Conservation (phyloP, 2,329 filamentous ascomycete species). For the Pseudogymnoascus sp. region DNA sequence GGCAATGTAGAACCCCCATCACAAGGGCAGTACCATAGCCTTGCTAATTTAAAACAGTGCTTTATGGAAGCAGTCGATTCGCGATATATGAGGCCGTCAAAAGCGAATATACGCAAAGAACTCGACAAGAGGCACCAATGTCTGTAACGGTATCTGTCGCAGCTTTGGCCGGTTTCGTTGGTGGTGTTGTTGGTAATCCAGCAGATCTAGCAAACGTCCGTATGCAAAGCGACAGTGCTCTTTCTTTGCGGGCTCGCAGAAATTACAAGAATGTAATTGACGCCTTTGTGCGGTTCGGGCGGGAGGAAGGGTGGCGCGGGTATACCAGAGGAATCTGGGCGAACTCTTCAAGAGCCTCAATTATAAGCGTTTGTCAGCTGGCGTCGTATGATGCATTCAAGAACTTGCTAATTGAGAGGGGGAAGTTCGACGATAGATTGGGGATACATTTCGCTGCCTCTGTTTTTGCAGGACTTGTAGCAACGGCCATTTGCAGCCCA, state of each 20-base stretch:
- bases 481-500: slow-evolving; percentile 74
- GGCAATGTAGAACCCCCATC: background rate
- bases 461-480: slow-evolving; percentile 67
- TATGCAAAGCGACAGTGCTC: slow-evolving; percentile 82
- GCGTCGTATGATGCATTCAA: slow-evolving; percentile 77
- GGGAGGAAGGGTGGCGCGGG: slow-evolving; percentile 64
- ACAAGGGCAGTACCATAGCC: background rate
- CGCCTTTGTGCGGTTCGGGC: slow-evolving; percentile 73
- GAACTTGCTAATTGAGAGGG: slow-evolving; percentile 54
- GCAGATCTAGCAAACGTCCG: slow-evolving; percentile 91
- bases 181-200: slow-evolving; percentile 62
- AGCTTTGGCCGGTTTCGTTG: background rate
- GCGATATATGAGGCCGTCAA: background rate
- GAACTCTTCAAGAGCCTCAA: slow-evolving; percentile 65
- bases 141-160: background rate
- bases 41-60: background rate
- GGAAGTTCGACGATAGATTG: slow-evolving; percentile 58
- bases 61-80: background rate
- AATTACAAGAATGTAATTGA: slow-evolving; percentile 82
- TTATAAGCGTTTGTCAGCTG: slow-evolving; percentile 76
- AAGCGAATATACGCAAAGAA: background rate
- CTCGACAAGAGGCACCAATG: background rate
- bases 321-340: slow-evolving; percentile 77
- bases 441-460: slow-evolving; percentile 66
- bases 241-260: slow-evolving; percentile 61